Evolutionary conservation across 164 flowering plant species (phyloP), one percentile per base, ranked within the genome.

Genomic region (Magnolia sinica): DNA sequence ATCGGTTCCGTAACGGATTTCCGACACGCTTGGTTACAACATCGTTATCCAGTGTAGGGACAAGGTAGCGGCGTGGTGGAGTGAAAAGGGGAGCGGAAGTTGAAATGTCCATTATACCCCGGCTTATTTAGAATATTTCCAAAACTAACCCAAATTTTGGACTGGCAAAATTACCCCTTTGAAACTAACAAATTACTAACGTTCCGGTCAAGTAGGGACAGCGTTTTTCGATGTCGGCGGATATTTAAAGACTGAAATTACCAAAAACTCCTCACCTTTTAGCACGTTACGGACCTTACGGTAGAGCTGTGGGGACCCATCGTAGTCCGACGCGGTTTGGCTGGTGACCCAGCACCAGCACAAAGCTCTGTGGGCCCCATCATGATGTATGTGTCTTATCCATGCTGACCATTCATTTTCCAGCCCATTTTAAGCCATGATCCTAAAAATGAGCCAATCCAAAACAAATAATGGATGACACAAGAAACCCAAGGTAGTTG

Each of bases 31-130:
- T 61, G 73, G 80, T 59, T 73, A 69, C 50, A 58, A 59, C 77
- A 49, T 74, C 80, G 64, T 70, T 68, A 68, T 78, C 76, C 61
- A 0, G 80, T 78, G 59, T 72, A 73, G 80, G 73, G 78, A 61
- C 73, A 49, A 50, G 45, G 50, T 16, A 11, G 69, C 73, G 72
- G 73, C 80, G 63, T 18, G 69, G 73, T 37, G 73, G 64, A 65
- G 64, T 63, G 4, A 22, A 16, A 49, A 55, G 50, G 18, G 63
- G 29, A 20, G 13, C 8, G n/a, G 51, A 29, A 37, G 37, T 11
- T 22, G 23, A 64, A 75, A 64, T 75, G 20, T 59, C 78, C 13
- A 23, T 52, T 75, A 1, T 52, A 55, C 72, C 78, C 77, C 63
- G 51, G 0, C 5, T 19, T 50, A 14, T 18, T 37, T 10, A 2